These are phyloP conservation scores for Schizochytrium sp. DNA, from an alignment of 108 stramenopile species.

Conservation along the genomic window DNA sequence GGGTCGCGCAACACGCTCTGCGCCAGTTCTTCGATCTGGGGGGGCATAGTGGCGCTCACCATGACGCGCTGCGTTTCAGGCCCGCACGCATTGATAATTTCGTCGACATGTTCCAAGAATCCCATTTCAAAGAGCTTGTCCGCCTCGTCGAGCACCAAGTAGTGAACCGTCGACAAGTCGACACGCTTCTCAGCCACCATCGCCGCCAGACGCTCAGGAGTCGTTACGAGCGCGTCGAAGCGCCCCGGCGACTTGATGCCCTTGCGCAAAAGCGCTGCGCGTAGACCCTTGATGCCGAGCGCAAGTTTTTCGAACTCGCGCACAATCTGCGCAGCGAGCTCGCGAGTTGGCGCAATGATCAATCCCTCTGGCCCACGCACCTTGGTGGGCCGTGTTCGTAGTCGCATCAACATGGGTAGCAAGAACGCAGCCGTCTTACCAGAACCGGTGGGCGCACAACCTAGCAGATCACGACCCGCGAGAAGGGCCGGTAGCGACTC, in stretches of 20 bases:
- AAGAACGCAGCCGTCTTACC: slow-evolving; percentile 84
- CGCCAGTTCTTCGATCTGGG: slow-evolving; percentile 69
- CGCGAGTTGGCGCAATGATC: slow-evolving; percentile 92
- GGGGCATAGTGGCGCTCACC: slow-evolving; percentile 88
- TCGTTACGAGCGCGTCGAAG: slow-evolving; percentile 29
- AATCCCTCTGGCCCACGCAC: slow-evolving; percentile 23
- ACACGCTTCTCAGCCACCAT: slow-evolving; percentile 20
- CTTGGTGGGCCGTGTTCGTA: neutral
- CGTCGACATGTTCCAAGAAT: slow-evolving; percentile 84
- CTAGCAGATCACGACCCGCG: slow-evolving; percentile 70
- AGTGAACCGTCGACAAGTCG: neutral
- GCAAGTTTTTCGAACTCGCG: slow-evolving; percentile 82
- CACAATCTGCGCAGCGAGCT: slow-evolving; percentile 58
- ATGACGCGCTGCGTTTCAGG: slow-evolving; percentile 60
- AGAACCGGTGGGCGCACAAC: slow-evolving; percentile 75
- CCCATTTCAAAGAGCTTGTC: slow-evolving; percentile 60
- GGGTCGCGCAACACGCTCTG: slow-evolving; percentile 81
- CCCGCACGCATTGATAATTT: slow-evolving; percentile 61
- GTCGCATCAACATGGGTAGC: slow-evolving; percentile 74
- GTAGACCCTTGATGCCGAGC: slow-evolving; percentile 61
- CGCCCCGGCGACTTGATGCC: slow-evolving; percentile 22
- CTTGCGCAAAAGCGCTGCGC: slow-evolving; percentile 62
- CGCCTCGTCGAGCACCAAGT: slow-evolving; percentile 37
- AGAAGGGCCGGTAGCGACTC: slow-evolving; percentile 59
- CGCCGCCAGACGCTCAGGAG: neutral